These are phyloP conservation scores for Pythium myriotylum DNA, from an alignment of 352 stramenopile genomes.

Conservation along the genomic window DNA sequence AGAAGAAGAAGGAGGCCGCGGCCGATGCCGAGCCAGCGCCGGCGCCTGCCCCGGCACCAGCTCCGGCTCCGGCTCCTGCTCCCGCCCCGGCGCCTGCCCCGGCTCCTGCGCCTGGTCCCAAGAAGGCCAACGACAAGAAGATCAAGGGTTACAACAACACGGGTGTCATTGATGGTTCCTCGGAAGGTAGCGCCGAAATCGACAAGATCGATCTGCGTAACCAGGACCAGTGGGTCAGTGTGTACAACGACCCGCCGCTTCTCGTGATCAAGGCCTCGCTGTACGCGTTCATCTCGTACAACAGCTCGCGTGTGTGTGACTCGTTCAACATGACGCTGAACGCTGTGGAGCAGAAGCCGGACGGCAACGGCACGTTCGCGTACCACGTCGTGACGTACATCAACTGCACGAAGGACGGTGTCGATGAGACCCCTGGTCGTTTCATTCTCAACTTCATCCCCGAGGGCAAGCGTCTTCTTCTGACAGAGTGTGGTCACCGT, in stretches of 20 bases:
- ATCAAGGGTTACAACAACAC: slow-evolving; percentile 75
- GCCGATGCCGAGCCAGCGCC: slow-evolving; percentile 1
- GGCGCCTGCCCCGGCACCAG: slow-evolving; percentile 5
- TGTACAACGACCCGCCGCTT: slow-evolving; percentile 79
- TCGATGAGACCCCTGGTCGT: slow-evolving; percentile 73
- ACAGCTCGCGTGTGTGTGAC: slow-evolving; percentile 79
- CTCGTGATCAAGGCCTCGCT: slow-evolving; percentile 85
- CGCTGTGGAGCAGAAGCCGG: slow-evolving; percentile 78
- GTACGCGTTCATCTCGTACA: slow-evolving; percentile 88
- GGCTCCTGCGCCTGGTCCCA: slow-evolving; percentile 15
- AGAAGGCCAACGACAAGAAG: slow-evolving; percentile 51
- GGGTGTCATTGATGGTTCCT: slow-evolving; percentile 76
- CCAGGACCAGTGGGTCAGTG: slow-evolving; percentile 73
- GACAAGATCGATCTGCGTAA: slow-evolving; percentile 85
- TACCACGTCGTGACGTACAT: slow-evolving; percentile 89
- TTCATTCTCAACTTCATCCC: slow-evolving; percentile 87
- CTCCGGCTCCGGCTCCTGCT: slow-evolving; percentile 20
- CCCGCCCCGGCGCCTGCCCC: slow-evolving; percentile 10
- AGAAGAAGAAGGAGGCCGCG: too few relatives aligned
- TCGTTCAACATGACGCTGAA: slow-evolving; percentile 89
- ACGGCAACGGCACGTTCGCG: slow-evolving; percentile 67
- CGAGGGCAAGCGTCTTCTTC: slow-evolving; percentile 74
- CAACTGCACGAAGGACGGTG: slow-evolving; percentile 77
- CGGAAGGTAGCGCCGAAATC: slow-evolving; percentile 78
- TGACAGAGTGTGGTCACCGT: slow-evolving; percentile 84